Evolutionary conservation across 2,329 filamentous ascomycete species (phyloP).

Genomic region (Cercospora nicotianae): DNA sequence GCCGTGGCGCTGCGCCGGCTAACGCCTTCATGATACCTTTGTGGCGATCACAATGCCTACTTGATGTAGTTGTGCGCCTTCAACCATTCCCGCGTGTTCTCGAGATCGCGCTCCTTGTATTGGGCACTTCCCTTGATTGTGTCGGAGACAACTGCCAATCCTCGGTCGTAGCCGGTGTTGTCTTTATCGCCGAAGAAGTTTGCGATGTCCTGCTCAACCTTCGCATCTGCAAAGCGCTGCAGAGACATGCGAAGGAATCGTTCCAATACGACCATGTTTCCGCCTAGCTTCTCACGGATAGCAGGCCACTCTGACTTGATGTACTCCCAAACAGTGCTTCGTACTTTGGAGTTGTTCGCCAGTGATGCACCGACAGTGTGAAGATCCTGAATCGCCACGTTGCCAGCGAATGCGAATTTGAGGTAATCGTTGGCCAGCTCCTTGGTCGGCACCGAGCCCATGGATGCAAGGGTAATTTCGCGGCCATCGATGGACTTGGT

Average conservation of each 20-base stretch:
- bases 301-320: slow-evolving; percentile 80
- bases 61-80: slow-evolving; percentile 58
- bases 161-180: slow-evolving; percentile 80
- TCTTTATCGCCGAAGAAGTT: slow-evolving; percentile 85
- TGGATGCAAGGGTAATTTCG: slow-evolving; percentile 74
- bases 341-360: slow-evolving; percentile 69
- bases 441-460: slow-evolving; percentile 71
- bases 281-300: slow-evolving; percentile 68
- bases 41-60: slow-evolving; percentile 7
- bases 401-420: slow-evolving; percentile 75
- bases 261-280: slow-evolving; percentile 85
- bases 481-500: slow-evolving; percentile 88
- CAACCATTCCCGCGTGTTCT: slow-evolving; percentile 77
- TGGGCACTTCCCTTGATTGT: slow-evolving; percentile 79
- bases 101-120: slow-evolving; percentile 76
- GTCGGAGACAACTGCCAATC: slow-evolving; percentile 80
- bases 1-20: neutral
- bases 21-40: neutral
- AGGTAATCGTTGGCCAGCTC: slow-evolving; percentile 68
- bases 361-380: slow-evolving; percentile 77
- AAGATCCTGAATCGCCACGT: slow-evolving; percentile 83
- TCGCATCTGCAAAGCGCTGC: slow-evolving; percentile 72
- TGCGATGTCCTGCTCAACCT: slow-evolving; percentile 72
- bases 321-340: slow-evolving; percentile 79
- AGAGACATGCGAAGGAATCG: slow-evolving; percentile 79